Evolutionary conservation across 371 early-diverging fungal genomes (phyloP), one percentile per base, ranked within the genome.

Genomic region (Dipsacomyces acuminosporus): DNA sequence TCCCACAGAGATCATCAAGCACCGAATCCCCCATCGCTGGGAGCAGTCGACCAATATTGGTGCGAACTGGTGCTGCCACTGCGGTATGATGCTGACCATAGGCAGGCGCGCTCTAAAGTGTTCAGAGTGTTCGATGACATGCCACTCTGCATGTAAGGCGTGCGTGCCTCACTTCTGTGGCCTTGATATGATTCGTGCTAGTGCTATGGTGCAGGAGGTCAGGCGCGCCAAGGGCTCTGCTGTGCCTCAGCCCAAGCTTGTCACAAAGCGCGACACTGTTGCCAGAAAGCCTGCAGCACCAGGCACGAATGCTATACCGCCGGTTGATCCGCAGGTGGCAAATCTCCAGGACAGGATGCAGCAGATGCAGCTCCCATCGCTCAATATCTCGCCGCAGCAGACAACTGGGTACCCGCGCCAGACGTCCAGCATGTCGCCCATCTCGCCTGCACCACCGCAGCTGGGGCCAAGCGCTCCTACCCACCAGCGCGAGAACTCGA

Each of bases 11-110:
- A 78, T 82, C 33, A 74, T 89, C 15, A 83, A 84, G 21, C 95
- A 97, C 74, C 84, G 88, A 40, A 95, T 97, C 61, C 93, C 93
- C 21, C 99, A 99, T 78, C 83, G 90, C 21, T 94, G 91, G 64
- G 86, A 89, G 58, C 79, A 76, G 18, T 72, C 84, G 14, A 85
- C 86, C 40, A 86, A 82, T 45, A 77, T 89, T 50, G 84, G 83
- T 19, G 86, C 91, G 21, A 82, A 84, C 63, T 98, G 96, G 93
- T 99, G 99, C 76, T 85, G 87, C 63, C 98, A 99, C 74, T 99
- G 99, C 79, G 98, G 98, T 25, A 84, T 85, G 44, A 87, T 93
- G 81, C 82, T 99, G 19, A 82, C 94, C 3, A 72, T 96, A 6
- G 90, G 93, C 14, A 81, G 83, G 15, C 79, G 80, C 41, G 80